Base-by-base conservation (phyloP, 768 basidiomycete genomes). In the Tylopilus cervinicoccineus region DNA sequence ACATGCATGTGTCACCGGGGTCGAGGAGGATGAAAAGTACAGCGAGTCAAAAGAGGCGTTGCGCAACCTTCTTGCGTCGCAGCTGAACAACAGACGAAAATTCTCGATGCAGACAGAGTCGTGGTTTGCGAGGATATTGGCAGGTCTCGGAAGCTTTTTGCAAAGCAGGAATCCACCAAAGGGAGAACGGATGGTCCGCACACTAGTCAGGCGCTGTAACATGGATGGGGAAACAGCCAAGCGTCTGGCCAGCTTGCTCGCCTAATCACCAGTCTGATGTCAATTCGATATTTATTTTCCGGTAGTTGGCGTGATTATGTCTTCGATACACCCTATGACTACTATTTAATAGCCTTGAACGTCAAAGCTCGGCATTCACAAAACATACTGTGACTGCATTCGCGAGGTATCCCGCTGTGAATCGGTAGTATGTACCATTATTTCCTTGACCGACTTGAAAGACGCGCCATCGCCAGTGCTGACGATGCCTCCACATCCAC, bases 1-100 rank as follows among this genome's bases (percentile, higher is more conserved):
- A 1, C 67, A 72, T 10, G 75, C 72, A 7, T 76, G 76, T 47
- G 61, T 76, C 48, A 75, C 73, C 2, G 70, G 72, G 3, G 63
- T 59, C 2, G 65, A 64, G 47, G 60, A 55, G 39, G 63, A 62
- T 13, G 55, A 55, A 12, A 73, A 72, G 48, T 73, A 70, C 38
- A 41, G 53, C 6, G 57, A 68, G 48, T 75, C 73, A 24, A 65
- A 42, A 41, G 43, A 43, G 22, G 55, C 56, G 37, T 43, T 72
- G 28, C 52, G 47, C 17, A 22, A 14, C 19, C 63, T 66, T 38
- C 46, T 62, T 22, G 17, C 46, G 19, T 56, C 48, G 11, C 58
- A 38, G n/a, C 19, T 51, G 19, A 42, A 32, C 42, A 28, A 34
- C 47, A 51, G 22, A 20, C 54, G 36, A 23, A 58, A n/a, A 37